Evolutionary conservation across 345 rosid species (phyloP).

Genomic region (Litchi chinensis): DNA sequence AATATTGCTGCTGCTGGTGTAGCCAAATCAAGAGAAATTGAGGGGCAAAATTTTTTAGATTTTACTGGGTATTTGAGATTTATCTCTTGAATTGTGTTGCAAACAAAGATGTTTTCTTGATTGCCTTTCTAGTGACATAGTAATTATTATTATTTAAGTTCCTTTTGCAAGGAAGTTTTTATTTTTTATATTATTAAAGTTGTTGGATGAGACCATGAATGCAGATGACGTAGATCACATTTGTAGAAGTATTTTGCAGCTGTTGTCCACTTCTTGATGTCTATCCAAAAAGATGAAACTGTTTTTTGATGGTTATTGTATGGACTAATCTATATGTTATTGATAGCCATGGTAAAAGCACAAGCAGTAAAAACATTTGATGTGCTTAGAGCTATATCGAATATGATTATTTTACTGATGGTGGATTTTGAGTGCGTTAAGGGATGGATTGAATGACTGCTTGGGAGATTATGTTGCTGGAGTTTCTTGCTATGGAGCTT

Average conservation of each 20-base stretch:
- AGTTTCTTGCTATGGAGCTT: background rate
- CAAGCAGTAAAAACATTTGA: background rate
- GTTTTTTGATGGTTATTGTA: background rate
- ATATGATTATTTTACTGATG: background rate
- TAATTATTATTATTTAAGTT: background rate
- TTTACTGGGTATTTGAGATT: background rate
- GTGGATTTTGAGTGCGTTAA: background rate
- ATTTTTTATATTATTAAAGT: background rate
- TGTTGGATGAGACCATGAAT: background rate
- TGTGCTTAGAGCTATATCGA: background rate
- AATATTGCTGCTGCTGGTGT: background rate
- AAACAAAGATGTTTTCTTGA: background rate
- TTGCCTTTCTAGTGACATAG: background rate
- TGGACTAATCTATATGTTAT: background rate
- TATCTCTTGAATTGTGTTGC: background rate
- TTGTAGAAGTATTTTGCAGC: background rate
- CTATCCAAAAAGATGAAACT: background rate
- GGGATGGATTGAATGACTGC: background rate
- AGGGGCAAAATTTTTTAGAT: background rate
- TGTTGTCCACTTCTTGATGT: background rate
- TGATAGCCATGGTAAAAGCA: background rate
- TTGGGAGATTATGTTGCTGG: background rate
- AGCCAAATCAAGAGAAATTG: background rate
- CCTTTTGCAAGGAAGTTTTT: background rate
- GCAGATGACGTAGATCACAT: background rate